Evolutionary conservation across 306 rosid species (phyloP), one percentile per base, ranked within the genome.

Genomic region (Arachis stenosperma): DNA sequence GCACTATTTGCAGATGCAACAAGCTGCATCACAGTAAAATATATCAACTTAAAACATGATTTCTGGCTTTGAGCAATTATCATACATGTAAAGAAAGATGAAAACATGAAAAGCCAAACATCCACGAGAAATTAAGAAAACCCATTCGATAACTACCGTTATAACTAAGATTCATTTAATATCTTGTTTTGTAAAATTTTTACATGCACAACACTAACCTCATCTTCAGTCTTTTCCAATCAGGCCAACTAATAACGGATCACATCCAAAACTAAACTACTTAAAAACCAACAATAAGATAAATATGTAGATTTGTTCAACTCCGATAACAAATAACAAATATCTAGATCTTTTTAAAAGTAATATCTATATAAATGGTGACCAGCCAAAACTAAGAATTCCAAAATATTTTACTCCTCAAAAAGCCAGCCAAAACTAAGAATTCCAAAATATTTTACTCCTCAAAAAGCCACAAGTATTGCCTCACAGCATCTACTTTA

Each of bases 1-100:
- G 98, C 92, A 88, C 98, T 91, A 82, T 95, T 98, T 83, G 87
- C 95, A 81, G 99, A 85, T 51, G 96, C 92, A 85, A 95, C 97
- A 85, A 95, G 98, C 99, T 95, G 96, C 79, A 84, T 59, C 81
- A 87, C 86, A 94, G 85, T 80, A 89, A 84, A 79, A 85, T 81
- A 65, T 33, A 74, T 80, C 83, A 73, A 80, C 81, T 82, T 74
- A 22, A 57, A 65, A 76, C 70, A 7, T 73, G 47, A 70, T 51
- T 68, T 74, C 27, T 22, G 27, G 27, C 27, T 52, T 67, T 73
- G 63, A 75, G 14, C 27, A 41, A 17, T 29, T 50, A 22, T 36
- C 65, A 79, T 2, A 78, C 13, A 12, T 17, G 11, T 59, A 79
- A 77, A 63, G 29, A 43, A 47, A 5, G 36, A 60, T 15, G 69